These are phyloP conservation scores for Epichloe brachyelytri DNA, from an alignment of 2,329 filamentous ascomycete genomes.

Conservation along the genomic window DNA sequence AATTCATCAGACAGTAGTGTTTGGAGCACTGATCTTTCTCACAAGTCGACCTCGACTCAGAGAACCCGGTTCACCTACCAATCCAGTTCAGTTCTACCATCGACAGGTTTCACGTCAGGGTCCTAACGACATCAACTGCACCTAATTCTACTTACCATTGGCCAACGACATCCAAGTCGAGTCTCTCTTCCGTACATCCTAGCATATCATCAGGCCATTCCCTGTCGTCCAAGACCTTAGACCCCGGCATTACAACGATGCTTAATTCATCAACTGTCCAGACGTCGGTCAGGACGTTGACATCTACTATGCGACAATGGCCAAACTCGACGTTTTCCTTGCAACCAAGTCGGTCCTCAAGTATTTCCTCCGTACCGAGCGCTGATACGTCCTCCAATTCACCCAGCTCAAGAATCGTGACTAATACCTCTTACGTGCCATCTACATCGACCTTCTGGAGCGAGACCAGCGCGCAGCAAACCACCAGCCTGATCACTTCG, in stretches of 20 bases:
- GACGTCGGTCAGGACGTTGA: neutral
- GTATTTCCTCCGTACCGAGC: neutral
- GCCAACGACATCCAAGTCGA: neutral
- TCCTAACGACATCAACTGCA: neutral
- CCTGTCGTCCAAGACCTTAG: neutral
- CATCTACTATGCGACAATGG: neutral
- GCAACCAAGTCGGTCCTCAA: neutral
- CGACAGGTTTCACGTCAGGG: neutral
- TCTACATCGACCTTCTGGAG: neutral
- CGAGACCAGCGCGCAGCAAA: neutral
- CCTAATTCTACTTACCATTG: conserved; percentile 1
- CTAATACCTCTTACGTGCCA: neutral
- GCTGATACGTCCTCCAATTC: neutral
- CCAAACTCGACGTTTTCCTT: conserved; percentile 1
- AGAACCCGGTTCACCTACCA: conserved; percentile 1
- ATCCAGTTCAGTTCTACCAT: neutral
- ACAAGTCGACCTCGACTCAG: neutral
- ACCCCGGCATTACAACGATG: neutral
- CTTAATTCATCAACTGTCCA: neutral
- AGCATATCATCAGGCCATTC: neutral
- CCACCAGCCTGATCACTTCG: neutral
- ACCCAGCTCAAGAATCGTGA: neutral
- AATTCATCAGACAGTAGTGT: conserved; percentile 1
- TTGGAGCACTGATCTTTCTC: neutral
- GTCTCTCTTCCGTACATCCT: neutral